Evolutionary conservation across 176 grass and related monocot species (phyloP), one percentile per base, ranked within the genome.

Genomic region (Olyra latifolia): DNA sequence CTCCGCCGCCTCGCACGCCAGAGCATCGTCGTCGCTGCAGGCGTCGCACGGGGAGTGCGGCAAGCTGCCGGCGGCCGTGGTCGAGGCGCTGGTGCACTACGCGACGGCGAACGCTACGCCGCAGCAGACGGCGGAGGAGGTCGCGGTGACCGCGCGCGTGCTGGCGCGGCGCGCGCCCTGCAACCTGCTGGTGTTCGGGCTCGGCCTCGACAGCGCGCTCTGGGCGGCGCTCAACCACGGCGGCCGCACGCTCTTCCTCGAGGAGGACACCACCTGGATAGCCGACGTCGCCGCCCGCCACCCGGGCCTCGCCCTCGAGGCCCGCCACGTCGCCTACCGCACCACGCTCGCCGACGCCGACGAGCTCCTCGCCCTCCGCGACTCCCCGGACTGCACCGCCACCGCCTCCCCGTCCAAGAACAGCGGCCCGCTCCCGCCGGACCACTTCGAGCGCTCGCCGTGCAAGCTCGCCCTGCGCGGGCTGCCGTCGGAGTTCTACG

Each of bases 171-270:
- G 87, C 52, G 82, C 87, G 42, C 92, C 92, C 39, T 94, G 92
- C 76, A 80, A 87, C 53, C 85, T 94, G 60, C 84, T 94, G 29
- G 89, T 94, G 29, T 83, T 94, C 72, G 92, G 92, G 15, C 72
- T 92, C n/a, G 89, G 84, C 0, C 84, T 68, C 68, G 89, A 55
- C 77, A 63, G 71, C 89, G 67, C 71, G 50, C 90, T 94, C 76
- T 91, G 89, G 92, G 87, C 80, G 45, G 80, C 84, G 72, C 86
- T 94, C 24, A 94, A 94, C 92, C 87, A 94, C 38, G 89, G 87
- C 52, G 92, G 92, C 39, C 89, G 89, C 82, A 94, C 92, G 28
- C 71, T 87, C 5, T 94, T 94, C 82, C 84, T 94, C 25, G 89
- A 94, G 41, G 72, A 84, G 28, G 92, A 94, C 85, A 82, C 60